Evolutionary conservation across 257 asterid species (phyloP), one percentile per base, ranked within the genome.

Genomic region (Salvia splendens): DNA sequence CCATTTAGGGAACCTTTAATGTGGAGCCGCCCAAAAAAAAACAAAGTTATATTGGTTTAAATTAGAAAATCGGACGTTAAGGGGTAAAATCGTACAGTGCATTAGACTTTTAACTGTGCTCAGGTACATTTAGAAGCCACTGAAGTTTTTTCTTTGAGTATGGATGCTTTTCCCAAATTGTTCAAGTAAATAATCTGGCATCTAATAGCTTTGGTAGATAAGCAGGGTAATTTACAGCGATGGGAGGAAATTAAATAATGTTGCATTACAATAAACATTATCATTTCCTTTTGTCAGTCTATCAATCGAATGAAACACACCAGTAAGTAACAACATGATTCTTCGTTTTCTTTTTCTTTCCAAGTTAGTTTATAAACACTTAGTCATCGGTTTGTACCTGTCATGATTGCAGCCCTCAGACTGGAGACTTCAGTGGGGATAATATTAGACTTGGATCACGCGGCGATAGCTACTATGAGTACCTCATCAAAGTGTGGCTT

Each of bases 381-480:
- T 40, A 55, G 64, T 75, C 41, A 70, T 54, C 69, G 42, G 52
- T 43, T 77, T 80, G 46, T 45, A 9, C 67, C 68, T 80, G 36
- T 78, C 58, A 50, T 79, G 78, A 58, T 65, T 77, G 79, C 96
- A 91, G 99, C 79, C 99, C 99, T 78, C 78, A 72, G 9, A 81
- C 95, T 58, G 99, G 96, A 76, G 80, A 77, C 46, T 94, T 91
- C 77, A 88, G 84, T 66, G 97, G 99, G 68, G 85, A 88, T 12
- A 91, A 88, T 73, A 91, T 94, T 70, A 85, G 99, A 77, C 97
- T 94, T 75, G 96, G 97, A 80, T 94, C 99, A 61, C 95, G 97
- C 28, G 96, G 96, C 41, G 99, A 94, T 80, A 91, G 97, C 83
- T 94, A 94, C 78, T 94, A 91, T 54, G 99, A 94, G 81, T 94